Conservation (phyloP, 768 basidiomycete species). For the Pisolithus albus region DNA sequence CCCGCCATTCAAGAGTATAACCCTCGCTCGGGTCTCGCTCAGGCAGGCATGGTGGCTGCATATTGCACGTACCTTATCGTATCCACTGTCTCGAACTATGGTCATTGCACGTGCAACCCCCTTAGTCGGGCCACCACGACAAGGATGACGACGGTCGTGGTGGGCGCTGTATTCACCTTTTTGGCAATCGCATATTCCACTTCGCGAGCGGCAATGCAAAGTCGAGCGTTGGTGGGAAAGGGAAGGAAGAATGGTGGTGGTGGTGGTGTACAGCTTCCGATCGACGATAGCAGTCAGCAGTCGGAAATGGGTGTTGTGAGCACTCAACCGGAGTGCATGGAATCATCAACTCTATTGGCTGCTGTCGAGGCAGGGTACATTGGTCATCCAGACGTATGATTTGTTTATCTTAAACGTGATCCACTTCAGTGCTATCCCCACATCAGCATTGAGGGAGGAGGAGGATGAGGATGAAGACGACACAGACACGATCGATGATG, state of each 20-base stretch:
- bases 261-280: conserved; percentile 56
- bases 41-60: conserved; percentile 93
- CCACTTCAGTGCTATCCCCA: conserved; percentile 77
- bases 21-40: conserved; percentile 90
- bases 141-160: conserved; percentile 76
- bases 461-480: conserved; percentile 72
- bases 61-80: conserved; percentile 96
- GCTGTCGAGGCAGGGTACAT: conserved; percentile 92
- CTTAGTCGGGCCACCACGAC: conserved; percentile 64
- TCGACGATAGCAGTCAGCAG: conserved; percentile 42
- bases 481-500: conserved; percentile 78
- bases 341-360: conserved; percentile 81
- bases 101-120: conserved; percentile 84
- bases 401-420: neutral
- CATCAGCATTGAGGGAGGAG: conserved; percentile 80
- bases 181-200: conserved; percentile 98
- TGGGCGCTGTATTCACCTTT: conserved; percentile 96
- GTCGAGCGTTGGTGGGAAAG: conserved; percentile 78
- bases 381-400: neutral
- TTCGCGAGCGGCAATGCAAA: conserved; percentile 91
- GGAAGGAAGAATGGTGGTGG: conserved; percentile 53
- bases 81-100: conserved; percentile 90
- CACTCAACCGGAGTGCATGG: conserved; percentile 76
- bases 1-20: conserved; percentile 88
- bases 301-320: conserved; percentile 73